Evolutionary conservation across 2,329 filamentous ascomycete species (phyloP).

Genomic region (Apiospora phragmitis): DNA sequence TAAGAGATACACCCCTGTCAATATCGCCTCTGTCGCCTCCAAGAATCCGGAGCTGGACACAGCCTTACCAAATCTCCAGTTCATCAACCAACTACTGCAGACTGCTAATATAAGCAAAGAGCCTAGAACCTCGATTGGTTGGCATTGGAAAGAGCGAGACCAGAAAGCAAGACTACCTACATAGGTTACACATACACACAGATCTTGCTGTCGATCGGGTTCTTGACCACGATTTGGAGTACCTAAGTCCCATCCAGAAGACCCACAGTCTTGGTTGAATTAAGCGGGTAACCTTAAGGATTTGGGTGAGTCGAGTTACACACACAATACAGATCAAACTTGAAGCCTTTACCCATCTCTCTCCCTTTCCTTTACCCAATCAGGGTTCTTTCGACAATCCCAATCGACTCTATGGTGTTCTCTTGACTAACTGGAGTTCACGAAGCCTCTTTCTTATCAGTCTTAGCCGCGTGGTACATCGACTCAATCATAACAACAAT

Average conservation of each 20-base stretch:
- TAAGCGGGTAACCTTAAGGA: neutral
- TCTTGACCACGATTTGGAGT: neutral
- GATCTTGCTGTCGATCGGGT: neutral
- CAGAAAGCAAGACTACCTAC: neutral
- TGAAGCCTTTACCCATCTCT: neutral
- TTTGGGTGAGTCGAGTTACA: neutral
- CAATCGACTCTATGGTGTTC: neutral
- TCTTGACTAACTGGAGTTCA: neutral
- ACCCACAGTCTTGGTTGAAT: neutral
- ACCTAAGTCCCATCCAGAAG: neutral
- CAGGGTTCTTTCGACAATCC: neutral
- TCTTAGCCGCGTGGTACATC: neutral
- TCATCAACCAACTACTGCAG: neutral
- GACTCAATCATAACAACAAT: constrained; percentile 35
- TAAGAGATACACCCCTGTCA: neutral
- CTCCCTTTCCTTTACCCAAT: neutral
- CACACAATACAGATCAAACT: neutral
- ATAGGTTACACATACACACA: neutral
- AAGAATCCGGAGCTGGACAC: neutral
- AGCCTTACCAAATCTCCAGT: neutral
- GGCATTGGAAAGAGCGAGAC: neutral
- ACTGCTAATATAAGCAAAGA: neutral
- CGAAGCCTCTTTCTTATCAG: neutral
- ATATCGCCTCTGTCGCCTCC: neutral
- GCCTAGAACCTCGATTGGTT: neutral